phyloP scores from a whole-genome alignment of 208 protist genomes.

The Wallacemonas sp. region DNA sequence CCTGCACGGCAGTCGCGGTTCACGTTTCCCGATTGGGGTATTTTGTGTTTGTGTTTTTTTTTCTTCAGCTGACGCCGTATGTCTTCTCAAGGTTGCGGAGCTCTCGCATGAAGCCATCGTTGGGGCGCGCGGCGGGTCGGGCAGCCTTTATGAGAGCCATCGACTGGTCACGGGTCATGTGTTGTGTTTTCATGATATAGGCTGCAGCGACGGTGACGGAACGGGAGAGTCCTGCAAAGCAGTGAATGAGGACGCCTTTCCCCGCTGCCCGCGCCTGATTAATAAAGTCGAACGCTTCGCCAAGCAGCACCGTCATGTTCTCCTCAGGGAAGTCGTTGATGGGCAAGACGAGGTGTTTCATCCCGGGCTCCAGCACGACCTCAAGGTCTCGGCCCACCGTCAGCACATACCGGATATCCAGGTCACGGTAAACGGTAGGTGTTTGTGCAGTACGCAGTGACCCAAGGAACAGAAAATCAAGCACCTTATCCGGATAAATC shows the following conservation, averaged over 20 bases:
- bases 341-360: slow-evolving; percentile 71
- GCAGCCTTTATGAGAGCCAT: slow-evolving; percentile 57
- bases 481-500: slow-evolving; percentile 89
- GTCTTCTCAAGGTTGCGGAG: slow-evolving; percentile 20
- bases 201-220: slow-evolving; percentile 82
- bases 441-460: slow-evolving; percentile 85
- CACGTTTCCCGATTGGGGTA: too few species aligned
- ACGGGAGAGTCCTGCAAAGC: slow-evolving; percentile 89
- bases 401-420: slow-evolving; percentile 83
- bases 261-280: slow-evolving; percentile 52
- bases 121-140: slow-evolving; percentile 76
- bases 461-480: slow-evolving; percentile 85
- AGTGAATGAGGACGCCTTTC: slow-evolving; percentile 86
- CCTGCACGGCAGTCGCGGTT: too few species aligned
- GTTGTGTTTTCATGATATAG: slow-evolving; percentile 81
- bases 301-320: slow-evolving; percentile 59
- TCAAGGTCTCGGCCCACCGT: slow-evolving; percentile 72
- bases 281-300: slow-evolving; percentile 79
- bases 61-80: background rate
- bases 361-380: slow-evolving; percentile 65
- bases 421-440: slow-evolving; percentile 73
- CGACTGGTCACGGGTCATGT: slow-evolving; percentile 64
- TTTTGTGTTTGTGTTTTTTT: background rate
- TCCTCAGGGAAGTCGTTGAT: slow-evolving; percentile 84
- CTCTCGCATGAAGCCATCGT: slow-evolving; percentile 76